Conservation (phyloP, 805 yeast species). For the Lipomyces yamanashiensis region DNA sequence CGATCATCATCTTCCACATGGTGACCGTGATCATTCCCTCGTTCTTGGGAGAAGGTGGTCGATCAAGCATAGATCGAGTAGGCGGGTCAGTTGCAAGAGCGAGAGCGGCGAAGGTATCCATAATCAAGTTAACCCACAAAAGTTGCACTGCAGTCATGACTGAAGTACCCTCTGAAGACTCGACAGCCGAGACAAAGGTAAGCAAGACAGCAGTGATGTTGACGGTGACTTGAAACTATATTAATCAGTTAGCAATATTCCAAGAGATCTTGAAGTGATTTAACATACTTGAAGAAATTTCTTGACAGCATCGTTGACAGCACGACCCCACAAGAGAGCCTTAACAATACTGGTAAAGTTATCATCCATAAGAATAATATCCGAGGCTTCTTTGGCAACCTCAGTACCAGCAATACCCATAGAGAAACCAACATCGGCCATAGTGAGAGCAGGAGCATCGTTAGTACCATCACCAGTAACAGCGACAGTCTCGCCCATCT, state of each 20-base stretch:
- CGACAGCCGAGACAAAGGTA: constrained; percentile 92
- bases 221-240: constrained; percentile 83
- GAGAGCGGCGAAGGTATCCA: constrained; percentile 97
- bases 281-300: constrained; percentile 73
- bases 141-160: constrained; percentile 97
- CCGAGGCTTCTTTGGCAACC: constrained; percentile 97
- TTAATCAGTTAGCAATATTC: background rate
- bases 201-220: constrained; percentile 94
- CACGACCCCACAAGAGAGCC: constrained; percentile 98
- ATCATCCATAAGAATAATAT: constrained; percentile 89
- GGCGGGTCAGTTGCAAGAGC: constrained; percentile 98
- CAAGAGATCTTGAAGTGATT: background rate
- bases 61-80: constrained; percentile 73
- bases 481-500: constrained; percentile 91
- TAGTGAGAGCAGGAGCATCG: constrained; percentile 95
- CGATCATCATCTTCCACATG: constrained; percentile 98
- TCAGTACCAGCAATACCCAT: constrained; percentile 99
- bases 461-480: constrained; percentile 99
- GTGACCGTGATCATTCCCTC: constrained; percentile 82
- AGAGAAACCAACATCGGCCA: constrained; percentile 97
- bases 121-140: constrained; percentile 94
- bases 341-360: constrained; percentile 93
- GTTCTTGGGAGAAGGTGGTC: constrained; percentile 82
- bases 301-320: constrained; percentile 91
- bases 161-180: constrained; percentile 74